A percentile compares a stretch with the other conserved stretches of the same genome.
Evolutionary conservation across 2,329 filamentous ascomycete genomes (phyloP).

Genomic region (Verticillium nubilum): DNA sequence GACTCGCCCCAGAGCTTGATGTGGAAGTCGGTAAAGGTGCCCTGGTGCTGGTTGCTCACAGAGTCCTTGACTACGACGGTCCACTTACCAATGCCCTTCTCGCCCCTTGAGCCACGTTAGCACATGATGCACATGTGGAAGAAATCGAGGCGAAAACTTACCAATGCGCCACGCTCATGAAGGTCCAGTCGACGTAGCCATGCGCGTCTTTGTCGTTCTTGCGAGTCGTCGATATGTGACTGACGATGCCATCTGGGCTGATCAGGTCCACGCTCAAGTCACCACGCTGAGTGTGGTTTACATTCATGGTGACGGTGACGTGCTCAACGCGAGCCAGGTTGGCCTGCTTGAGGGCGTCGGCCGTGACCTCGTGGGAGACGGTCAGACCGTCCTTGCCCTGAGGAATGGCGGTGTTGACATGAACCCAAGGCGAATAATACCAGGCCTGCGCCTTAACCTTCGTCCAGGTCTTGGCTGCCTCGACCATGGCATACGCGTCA

Average conservation of each 20-base stretch:
- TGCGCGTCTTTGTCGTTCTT: conserved; percentile 56
- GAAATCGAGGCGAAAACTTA: conserved; percentile 34
- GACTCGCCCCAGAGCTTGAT: conserved; percentile 91
- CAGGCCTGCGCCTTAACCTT: conserved; percentile 93
- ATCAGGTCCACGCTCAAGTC: conserved; percentile 89
- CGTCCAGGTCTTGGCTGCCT: conserved; percentile 79
- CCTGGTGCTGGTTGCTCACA: conserved; percentile 67
- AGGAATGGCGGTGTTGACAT: conserved; percentile 79
- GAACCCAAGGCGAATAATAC: conserved; percentile 90
- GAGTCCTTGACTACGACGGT: conserved; percentile 86
- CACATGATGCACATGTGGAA: background rate
- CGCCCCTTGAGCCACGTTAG: conserved; percentile 57
- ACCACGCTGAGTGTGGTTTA: conserved; percentile 79
- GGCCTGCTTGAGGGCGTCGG: conserved; percentile 71
- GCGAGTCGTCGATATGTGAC: conserved; percentile 75
- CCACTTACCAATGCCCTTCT: conserved; percentile 83
- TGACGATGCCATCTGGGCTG: conserved; percentile 76
- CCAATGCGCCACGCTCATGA: conserved; percentile 98
- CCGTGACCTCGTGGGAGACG: conserved; percentile 75
- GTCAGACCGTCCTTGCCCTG: conserved; percentile 77
- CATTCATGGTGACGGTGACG: conserved; percentile 96
- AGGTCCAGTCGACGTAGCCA: conserved; percentile 94
- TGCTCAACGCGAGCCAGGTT: conserved; percentile 89
- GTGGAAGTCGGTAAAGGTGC: conserved; percentile 85
- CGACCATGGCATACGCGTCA: conserved; percentile 79